phyloP scores from a whole-genome alignment of 768 basidiomycete species.

The Zangia roseola region DNA sequence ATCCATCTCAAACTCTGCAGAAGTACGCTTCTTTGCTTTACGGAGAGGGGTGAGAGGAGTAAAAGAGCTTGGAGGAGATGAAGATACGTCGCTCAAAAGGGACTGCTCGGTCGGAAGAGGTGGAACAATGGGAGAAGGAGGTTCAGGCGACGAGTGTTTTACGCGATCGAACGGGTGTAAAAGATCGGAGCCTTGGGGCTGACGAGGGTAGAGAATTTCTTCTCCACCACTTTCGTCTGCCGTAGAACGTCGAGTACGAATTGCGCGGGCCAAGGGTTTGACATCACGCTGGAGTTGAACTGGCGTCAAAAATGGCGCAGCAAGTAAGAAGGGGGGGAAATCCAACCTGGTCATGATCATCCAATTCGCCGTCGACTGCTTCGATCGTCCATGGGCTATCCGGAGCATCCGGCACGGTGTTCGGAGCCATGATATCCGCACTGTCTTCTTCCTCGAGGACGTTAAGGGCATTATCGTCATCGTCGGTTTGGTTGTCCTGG shows the following conservation, averaged over 20 bases:
- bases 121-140: slow-evolving; percentile 27
- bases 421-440: slow-evolving; percentile 28
- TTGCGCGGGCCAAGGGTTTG: slow-evolving; percentile 44
- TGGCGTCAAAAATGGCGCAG: background rate
- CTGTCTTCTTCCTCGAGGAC: slow-evolving; percentile 31
- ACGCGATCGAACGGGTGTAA: slow-evolving; percentile 34
- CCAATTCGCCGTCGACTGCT: slow-evolving; percentile 76
- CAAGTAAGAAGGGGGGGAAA: background rate
- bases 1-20: slow-evolving; percentile 82
- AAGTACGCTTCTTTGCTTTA: slow-evolving; percentile 71
- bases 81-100: slow-evolving; percentile 27
- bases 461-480: slow-evolving; percentile 38
- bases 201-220: slow-evolving; percentile 85
- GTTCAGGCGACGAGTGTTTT: slow-evolving; percentile 29
- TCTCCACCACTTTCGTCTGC: slow-evolving; percentile 88
- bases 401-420: slow-evolving; percentile 51
- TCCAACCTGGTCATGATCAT: slow-evolving; percentile 67
- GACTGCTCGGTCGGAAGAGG: slow-evolving; percentile 33
- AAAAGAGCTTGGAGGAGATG: slow-evolving; percentile 68
- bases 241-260: slow-evolving; percentile 62
- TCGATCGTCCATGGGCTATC: slow-evolving; percentile 91
- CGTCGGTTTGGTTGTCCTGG: slow-evolving; percentile 37
- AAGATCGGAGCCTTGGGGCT: slow-evolving; percentile 36
- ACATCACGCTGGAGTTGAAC: slow-evolving; percentile 39
- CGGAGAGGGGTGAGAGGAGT: slow-evolving; percentile 39